Base-by-base conservation (phyloP, 768 basidiomycete genomes). In the Porphyrellus cyaneotinctus region DNA sequence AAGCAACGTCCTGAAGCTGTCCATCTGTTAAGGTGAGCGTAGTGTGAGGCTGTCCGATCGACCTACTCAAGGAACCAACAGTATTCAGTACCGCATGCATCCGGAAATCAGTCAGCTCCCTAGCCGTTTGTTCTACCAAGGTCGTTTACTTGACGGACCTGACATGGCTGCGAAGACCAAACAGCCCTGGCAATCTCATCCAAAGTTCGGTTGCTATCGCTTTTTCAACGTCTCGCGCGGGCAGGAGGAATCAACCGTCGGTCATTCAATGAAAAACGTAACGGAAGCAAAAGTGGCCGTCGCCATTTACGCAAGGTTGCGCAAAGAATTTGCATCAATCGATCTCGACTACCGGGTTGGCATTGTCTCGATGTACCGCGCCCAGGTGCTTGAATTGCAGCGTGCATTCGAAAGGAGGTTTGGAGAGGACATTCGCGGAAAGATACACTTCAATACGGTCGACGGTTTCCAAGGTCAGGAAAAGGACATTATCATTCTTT, bases 41-140 rank as follows among this genome's bases (percentile, higher is more conserved):
- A 26, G 6, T n/a, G 4, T 11, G 43, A 43, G 10, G 35, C 14
- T 49, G 30, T 47, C 32, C 18, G 26, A 50, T 22, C 13, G 53
- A 37, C 12, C 6, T 14, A 10, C 45, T 22, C 28, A 55, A 47
- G 26, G 44, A 22, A 39, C 22, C 54, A 32, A 53, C 53, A 97
- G 95, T 60, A 98, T 99, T 37, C 97, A 99, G 72, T 99, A 99
- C 66, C 95, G 97, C 58, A 99, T 99, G 97, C 95, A 99, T 65
- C 95, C 95, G 2, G 85, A 91, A 47, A 97, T 98, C 64, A 95
- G 93, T 56, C 75, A 75, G 46, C 79, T 99, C 17, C 97, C 97
- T 0, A 97, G 94, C 53, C 78, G 76, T 42, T 70, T 93, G 2
- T 99, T 99, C 72, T 99, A 99, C 65, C 73, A 84, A 48, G 83